These are phyloP conservation scores for Clavispora phyllophila DNA, from an alignment of 805 yeast genomes.

Conservation along the genomic window DNA sequence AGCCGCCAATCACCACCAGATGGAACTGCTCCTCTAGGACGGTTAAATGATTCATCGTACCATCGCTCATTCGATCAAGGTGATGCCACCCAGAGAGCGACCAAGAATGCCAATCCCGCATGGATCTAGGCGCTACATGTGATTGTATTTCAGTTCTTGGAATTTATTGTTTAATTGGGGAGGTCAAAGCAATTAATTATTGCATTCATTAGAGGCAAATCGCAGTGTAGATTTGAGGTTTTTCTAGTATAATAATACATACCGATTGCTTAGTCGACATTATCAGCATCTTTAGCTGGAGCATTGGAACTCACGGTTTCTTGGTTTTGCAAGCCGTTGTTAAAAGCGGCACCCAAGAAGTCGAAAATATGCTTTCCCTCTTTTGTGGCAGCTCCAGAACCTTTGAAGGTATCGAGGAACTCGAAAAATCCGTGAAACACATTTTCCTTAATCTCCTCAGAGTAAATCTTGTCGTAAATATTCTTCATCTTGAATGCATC, in stretches of 20 bases:
- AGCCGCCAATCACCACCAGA: not conserved
- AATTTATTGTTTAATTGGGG: not conserved
- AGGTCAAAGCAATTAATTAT: not conserved
- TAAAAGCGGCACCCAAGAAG: conserved; percentile 45
- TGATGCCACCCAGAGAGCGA: not conserved
- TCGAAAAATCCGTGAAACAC: conserved; percentile 87
- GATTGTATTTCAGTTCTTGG: not conserved
- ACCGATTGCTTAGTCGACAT: conserved; percentile 3
- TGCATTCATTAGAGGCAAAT: not conserved
- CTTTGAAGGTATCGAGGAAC: conserved; percentile 74
- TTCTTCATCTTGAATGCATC: conserved; percentile 79
- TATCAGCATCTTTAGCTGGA: conserved; percentile 4
- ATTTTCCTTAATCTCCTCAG: conserved; percentile 83
- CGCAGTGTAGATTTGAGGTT: not conserved
- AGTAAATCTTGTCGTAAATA: conserved; percentile 89
- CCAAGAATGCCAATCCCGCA: conserved; percentile 13
- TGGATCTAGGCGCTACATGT: conserved; percentile 9
- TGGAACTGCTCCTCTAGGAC: not conserved
- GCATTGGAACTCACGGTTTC: conserved; percentile 6
- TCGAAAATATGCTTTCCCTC: conserved; percentile 51
- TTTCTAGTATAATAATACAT: not conserved
- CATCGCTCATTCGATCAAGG: conserved; percentile 10
- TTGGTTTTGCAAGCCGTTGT: conserved; percentile 14
- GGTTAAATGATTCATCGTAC: conserved; percentile 1
- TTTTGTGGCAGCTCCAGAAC: conserved; percentile 27